Conservation (phyloP, 2,329 filamentous ascomycete genomes). For the Aspergillus sp. region DNA sequence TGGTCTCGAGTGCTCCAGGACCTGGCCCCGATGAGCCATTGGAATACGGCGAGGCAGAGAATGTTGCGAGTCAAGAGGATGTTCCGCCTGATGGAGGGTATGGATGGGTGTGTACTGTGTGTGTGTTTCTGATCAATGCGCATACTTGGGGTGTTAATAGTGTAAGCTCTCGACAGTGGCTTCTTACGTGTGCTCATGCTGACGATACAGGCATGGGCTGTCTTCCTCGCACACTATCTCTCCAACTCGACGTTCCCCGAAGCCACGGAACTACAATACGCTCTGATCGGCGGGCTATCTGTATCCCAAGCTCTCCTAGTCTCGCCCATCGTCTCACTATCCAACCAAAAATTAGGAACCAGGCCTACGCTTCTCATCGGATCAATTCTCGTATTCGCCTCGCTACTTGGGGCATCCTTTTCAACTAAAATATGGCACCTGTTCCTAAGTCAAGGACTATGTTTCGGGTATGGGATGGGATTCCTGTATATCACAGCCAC, state of each 20-base stretch:
- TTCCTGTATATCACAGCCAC: slow-evolving; percentile 55
- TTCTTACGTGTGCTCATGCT: slow-evolving; percentile 2
- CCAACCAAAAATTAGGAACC: slow-evolving; percentile 48
- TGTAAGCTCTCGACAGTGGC: slow-evolving; percentile 28
- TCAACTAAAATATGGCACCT: slow-evolving; percentile 53
- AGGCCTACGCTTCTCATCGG: slow-evolving; percentile 50
- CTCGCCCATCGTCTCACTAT: slow-evolving; percentile 50
- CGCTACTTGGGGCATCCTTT: slow-evolving; percentile 53
- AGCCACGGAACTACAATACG: slow-evolving; percentile 50
- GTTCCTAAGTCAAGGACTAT: slow-evolving; percentile 54
- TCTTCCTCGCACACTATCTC: slow-evolving; percentile 57
- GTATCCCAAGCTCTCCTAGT: slow-evolving; percentile 53
- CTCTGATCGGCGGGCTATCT: slow-evolving; percentile 55
- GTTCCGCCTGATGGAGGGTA: slow-evolving; percentile 51
- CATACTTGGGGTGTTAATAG: slow-evolving; percentile 72
- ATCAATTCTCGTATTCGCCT: slow-evolving; percentile 48
- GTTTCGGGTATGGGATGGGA: slow-evolving; percentile 57
- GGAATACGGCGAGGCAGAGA: background rate
- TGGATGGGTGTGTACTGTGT: slow-evolving; percentile 55
- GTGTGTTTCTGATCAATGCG: slow-evolving; percentile 54
- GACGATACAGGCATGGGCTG: slow-evolving; percentile 40
- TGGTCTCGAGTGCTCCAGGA: slow-evolving; percentile 3
- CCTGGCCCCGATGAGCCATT: background rate
- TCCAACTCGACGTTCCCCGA: slow-evolving; percentile 49
- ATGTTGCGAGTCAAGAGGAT: slow-evolving; percentile 17